These are phyloP conservation scores for Penicillium olsonii DNA, from an alignment of 2,329 filamentous ascomycete species.

Conservation along the genomic window DNA sequence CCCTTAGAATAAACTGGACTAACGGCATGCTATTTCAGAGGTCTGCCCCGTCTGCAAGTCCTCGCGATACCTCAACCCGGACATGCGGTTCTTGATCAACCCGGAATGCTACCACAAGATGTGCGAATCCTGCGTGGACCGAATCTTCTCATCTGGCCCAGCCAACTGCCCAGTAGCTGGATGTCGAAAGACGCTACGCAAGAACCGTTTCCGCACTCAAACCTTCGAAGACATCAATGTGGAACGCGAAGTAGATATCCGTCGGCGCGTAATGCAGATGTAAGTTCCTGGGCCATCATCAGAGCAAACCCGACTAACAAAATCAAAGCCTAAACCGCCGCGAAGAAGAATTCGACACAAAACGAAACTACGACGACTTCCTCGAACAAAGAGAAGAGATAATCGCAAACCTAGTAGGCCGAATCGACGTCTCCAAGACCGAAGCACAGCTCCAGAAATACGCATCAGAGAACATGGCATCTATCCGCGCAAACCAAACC, in stretches of 20 bases:
- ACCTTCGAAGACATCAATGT: constrained; percentile 87
- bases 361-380: constrained; percentile 88
- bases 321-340: constrained; percentile 75
- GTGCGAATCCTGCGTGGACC: constrained; percentile 93
- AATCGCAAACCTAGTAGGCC: constrained; percentile 81
- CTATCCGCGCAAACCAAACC: constrained; percentile 54
- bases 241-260: constrained; percentile 91
- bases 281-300: constrained; percentile 30
- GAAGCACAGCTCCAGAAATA: constrained; percentile 65
- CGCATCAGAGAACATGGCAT: constrained; percentile 68
- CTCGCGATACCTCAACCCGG: constrained; percentile 88
- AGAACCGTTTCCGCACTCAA: constrained; percentile 78
- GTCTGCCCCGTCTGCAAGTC: constrained; percentile 98
- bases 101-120: constrained; percentile 99
- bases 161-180: constrained; percentile 89
- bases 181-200: constrained; percentile 82
- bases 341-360: constrained; percentile 86
- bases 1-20: background rate
- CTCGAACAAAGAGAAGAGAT: constrained; percentile 89
- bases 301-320: constrained; percentile 5
- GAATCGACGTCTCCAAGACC: constrained; percentile 66
- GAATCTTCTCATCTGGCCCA: constrained; percentile 88
- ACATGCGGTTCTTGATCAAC: constrained; percentile 95
- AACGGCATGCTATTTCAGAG: constrained; percentile 51
- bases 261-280: constrained; percentile 69